Evolutionary conservation across 1,284 basidiomycete species (phyloP), one percentile per base, ranked within the genome.

Genomic region (Mycena sp.): DNA sequence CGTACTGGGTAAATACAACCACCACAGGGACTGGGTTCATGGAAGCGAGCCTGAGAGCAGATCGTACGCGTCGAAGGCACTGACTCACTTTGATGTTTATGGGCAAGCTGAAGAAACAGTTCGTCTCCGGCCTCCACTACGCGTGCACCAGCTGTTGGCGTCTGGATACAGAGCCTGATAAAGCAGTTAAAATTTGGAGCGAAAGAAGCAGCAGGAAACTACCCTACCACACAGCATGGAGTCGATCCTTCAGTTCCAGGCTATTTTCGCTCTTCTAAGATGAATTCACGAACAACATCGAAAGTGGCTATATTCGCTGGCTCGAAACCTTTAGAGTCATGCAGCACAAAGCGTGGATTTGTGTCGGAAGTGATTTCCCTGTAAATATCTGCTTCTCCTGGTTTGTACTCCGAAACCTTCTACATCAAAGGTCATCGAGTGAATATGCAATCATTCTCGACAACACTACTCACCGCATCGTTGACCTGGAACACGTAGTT

Each of bases 161-260:
- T 70, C 53, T 69, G 54, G 10, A 70, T 63, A 54, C 73, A 74
- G n/a, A 72, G 65, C 73, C 72, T 74, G 32, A 14, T n/a, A 6
- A 58, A 14, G 21, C 16, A 23, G 32, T 35, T 35, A 14, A 35
- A 46, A 26, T 46, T 28, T 46, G 21, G 38, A 12, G 19, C 12
- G 14, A 35, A 10, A 30, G 37, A 19, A 6, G 19, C 19, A 6
- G 19, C 53, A 29, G 35, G 16, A 7, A 35, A 35, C 9, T 14
- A 35, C 69, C n/a, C n/a, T 46, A 74, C 72, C 72, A 75, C 11
- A 76, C 66, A 41, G 73, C 74, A 61, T 76, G 74, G 1, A 76
- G 49, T 55, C 66, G 67, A 49, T 76, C 71, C 44, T 71, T 70
- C 9, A 74, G 41, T 19, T 64, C 46, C 19, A 58, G 26, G 5